Evolutionary conservation across 306 rosid species (phyloP).

Genomic region (peach (Prunus persica)): DNA sequence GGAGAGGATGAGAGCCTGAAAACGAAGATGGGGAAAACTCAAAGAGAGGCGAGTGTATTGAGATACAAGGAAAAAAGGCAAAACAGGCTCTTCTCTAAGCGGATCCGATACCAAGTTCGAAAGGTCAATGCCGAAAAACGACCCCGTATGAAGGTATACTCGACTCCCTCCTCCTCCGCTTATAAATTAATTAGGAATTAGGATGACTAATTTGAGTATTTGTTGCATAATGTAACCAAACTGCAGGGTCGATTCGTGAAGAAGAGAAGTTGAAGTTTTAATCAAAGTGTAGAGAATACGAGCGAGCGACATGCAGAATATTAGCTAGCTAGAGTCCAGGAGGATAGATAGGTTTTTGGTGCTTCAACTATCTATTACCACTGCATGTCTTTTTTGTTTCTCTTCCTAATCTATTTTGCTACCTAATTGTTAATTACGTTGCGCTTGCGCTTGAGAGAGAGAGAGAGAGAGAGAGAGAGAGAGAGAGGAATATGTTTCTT

Average conservation of each 20-base stretch:
- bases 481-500: too few relatives aligned
- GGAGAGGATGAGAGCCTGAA: slow-evolving; percentile 28
- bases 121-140: slow-evolving; percentile 90
- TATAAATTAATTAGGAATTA: background rate
- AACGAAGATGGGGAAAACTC: slow-evolving; percentile 31
- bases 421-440: background rate
- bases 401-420: background rate
- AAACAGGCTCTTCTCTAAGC: slow-evolving; percentile 74
- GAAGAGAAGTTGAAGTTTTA: slow-evolving; percentile 51
- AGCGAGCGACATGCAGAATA: too few relatives aligned
- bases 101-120: slow-evolving; percentile 81
- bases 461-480: too few relatives aligned
- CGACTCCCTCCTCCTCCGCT: background rate
- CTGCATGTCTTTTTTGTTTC: background rate
- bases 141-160: slow-evolving; percentile 83
- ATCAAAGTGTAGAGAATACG: background rate
- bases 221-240: background rate
- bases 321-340: background rate
- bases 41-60: slow-evolving; percentile 79
- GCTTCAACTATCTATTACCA: background rate
- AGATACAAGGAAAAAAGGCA: slow-evolving; percentile 89
- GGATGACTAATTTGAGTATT: background rate
- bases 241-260: slow-evolving; percentile 94
- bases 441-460: too few relatives aligned
- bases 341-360: background rate